Conservation (phyloP, 345 rosid genomes). For the Passiflora organensis region DNA sequence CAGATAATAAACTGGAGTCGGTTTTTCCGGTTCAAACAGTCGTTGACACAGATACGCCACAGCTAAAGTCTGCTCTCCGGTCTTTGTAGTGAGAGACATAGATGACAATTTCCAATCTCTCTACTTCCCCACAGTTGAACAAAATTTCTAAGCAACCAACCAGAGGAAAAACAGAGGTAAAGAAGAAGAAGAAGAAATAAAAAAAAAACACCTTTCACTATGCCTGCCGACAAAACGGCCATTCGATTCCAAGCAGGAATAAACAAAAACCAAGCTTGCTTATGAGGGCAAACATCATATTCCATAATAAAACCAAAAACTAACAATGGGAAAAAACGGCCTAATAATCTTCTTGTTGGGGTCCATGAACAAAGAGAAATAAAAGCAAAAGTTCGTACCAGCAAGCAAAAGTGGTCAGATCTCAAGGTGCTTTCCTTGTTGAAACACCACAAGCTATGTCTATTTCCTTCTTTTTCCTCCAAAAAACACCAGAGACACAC, state of each 20-base stretch:
- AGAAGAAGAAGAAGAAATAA: not conserved
- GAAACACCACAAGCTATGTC: not conserved
- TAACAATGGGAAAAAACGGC: not conserved
- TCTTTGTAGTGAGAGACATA: too few species aligned
- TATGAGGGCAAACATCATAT: not conserved
- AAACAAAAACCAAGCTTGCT: constrained; percentile 4
- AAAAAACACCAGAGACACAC: too few species aligned
- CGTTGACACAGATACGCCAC: too few species aligned
- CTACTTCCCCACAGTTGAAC: not conserved
- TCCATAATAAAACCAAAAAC: not conserved
- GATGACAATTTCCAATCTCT: not conserved
- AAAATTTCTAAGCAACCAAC: constrained; percentile 7
- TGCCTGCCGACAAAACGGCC: constrained; percentile 12
- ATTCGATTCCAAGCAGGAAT: constrained; percentile 6
- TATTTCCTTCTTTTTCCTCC: too few species aligned
- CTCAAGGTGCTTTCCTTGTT: constrained; percentile 11
- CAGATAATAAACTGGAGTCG: not conserved
- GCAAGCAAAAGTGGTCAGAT: constrained; percentile 20
- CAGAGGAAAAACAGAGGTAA: not conserved
- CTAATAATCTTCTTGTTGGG: constrained; percentile 12
- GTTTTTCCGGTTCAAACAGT: not conserved
- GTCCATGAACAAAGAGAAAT: constrained; percentile 11
- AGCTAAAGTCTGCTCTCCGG: too few species aligned
- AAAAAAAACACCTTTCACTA: not conserved
- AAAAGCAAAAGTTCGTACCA: constrained; percentile 1